Percentiles rank a stretch among this genome's conserved stretches.
Conservation (phyloP, 495 filamentous ascomycete species). For the Aspergillus sparsus region DNA sequence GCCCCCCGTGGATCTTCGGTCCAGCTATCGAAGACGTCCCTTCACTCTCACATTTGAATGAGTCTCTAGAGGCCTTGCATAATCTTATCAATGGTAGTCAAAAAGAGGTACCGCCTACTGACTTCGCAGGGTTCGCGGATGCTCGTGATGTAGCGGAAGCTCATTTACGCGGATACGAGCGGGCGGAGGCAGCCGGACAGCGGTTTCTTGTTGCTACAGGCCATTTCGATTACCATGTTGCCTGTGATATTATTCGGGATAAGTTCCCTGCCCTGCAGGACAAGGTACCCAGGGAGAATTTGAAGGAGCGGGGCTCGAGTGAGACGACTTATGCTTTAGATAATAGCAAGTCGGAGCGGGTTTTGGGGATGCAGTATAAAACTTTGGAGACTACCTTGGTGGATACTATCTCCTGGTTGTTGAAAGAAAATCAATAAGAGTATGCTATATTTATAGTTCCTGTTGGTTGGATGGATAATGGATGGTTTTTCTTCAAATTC, state of each 20-base stretch:
- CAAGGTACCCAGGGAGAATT: not conserved
- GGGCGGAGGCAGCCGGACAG: not conserved
- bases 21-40: not conserved
- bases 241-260: not conserved
- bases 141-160: slow-evolving; percentile 3
- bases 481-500: too few relatives aligned
- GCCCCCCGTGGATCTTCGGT: slow-evolving; percentile 5
- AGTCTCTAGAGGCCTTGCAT: not conserved
- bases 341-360: not conserved
- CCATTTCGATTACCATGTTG: not conserved
- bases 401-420: not conserved
- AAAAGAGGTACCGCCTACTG: not conserved
- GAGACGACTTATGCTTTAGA: not conserved
- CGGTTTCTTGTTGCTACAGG: slow-evolving; percentile 2
- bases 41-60: not conserved
- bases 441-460: too few relatives aligned
- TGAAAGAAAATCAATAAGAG: too few relatives aligned
- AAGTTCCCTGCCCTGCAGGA: not conserved
- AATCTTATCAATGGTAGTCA: not conserved
- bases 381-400: not conserved
- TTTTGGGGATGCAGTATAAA: slow-evolving; percentile 1
- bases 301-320: not conserved
- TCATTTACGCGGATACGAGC: not conserved
- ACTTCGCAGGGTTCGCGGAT: not conserved
- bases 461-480: too few relatives aligned